Conservation (phyloP, 2,329 filamentous ascomycete species). For the Colletotrichum cereale region DNA sequence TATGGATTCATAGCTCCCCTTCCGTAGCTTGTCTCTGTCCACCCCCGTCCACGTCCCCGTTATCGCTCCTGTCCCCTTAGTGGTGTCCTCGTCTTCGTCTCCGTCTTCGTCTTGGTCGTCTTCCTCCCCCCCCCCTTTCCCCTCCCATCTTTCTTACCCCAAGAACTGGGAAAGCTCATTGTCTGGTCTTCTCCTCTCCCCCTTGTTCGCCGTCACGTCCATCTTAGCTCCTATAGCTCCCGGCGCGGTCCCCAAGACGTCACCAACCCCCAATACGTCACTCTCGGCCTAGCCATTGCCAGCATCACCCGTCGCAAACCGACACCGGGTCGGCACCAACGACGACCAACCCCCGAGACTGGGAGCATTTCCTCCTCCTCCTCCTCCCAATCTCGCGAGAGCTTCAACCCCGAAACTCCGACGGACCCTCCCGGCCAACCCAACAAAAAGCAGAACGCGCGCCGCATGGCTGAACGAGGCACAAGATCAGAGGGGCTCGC, state of each 20-base stretch:
- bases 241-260: conserved; percentile 22
- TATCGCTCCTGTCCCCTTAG: neutral
- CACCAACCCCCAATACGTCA: conserved; percentile 37
- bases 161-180: neutral
- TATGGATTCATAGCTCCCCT: conserved; percentile 28
- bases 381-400: neutral
- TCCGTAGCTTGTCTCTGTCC: conserved; percentile 13
- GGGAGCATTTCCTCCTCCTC: neutral
- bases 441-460: neutral
- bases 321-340: conserved; percentile 1
- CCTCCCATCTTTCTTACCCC: neutral
- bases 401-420: neutral
- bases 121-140: neutral
- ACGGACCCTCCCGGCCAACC: neutral
- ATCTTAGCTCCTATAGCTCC: conserved; percentile 24
- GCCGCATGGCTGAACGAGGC: conserved; percentile 35
- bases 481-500: conserved; percentile 37
- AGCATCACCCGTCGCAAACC: conserved; percentile 30
- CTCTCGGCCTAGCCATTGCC: neutral
- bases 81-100: neutral
- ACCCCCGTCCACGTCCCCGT: neutral
- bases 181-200: conserved; percentile 10
- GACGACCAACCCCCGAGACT: neutral
- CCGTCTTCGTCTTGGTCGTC: neutral
- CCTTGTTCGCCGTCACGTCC: neutral